phyloP scores from a whole-genome alignment of 2,329 filamentous ascomycete species.

The Leptographium galeiforme region DNA sequence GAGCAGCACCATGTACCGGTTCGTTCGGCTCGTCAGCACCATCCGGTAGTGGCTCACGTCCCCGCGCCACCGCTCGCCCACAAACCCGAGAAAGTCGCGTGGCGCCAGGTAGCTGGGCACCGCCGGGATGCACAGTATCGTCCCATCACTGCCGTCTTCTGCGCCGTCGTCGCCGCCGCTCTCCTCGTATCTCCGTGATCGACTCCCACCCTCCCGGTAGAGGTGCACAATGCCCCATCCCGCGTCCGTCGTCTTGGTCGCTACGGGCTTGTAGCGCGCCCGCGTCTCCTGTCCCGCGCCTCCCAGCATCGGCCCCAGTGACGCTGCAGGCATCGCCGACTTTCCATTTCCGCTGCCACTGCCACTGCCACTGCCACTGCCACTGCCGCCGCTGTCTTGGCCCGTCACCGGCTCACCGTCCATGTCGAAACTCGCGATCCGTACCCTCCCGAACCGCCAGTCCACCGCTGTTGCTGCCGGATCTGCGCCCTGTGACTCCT shows the following conservation, averaged over 20 bases:
- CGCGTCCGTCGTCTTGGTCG: constrained; percentile 59
- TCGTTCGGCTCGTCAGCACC: constrained; percentile 78
- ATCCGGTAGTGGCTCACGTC: constrained; percentile 89
- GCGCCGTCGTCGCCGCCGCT: constrained; percentile 10
- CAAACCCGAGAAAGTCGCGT: constrained; percentile 79
- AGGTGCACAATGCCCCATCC: constrained; percentile 92
- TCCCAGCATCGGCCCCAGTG: constrained; percentile 39
- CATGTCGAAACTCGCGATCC: constrained; percentile 72
- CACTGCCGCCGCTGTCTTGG: neutral
- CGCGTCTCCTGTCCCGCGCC: constrained; percentile 65
- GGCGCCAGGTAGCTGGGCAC: constrained; percentile 90
- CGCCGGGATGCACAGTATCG: constrained; percentile 82
- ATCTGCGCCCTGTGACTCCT: constrained; percentile 18
- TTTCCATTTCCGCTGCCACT: constrained; percentile 1
- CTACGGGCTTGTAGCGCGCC: constrained; percentile 61
- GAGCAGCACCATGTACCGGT: constrained; percentile 89
- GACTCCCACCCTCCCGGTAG: constrained; percentile 57
- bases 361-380: constrained; percentile 10
- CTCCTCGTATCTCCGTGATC: neutral
- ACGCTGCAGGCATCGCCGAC: constrained; percentile 17
- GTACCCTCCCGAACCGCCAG: constrained; percentile 70
- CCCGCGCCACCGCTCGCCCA: constrained; percentile 75
- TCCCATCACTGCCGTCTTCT: constrained; percentile 46
- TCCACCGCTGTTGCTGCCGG: constrained; percentile 44
- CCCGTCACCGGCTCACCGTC: constrained; percentile 7